A percentile compares a stretch with the other conserved stretches of the same genome.
phyloP scores from a whole-genome alignment of 164 flowering plant genomes.

The Aristolochia californica region DNA sequence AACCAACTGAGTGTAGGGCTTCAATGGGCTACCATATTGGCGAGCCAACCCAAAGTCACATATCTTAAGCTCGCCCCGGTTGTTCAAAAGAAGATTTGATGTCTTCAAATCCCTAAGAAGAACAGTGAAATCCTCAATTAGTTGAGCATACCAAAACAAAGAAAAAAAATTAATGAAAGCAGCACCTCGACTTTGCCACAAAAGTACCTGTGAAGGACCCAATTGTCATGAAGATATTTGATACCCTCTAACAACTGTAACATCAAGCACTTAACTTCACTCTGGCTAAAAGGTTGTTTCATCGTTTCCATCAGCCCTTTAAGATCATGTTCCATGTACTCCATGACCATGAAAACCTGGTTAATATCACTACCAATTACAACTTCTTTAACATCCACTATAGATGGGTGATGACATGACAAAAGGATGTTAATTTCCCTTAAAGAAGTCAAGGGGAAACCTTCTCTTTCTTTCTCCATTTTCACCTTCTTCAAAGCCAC shows the following conservation, averaged over 20 bases:
- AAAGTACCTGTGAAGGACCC: conserved; percentile 71
- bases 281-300: conserved; percentile 85
- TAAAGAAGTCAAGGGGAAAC: conserved; percentile 89
- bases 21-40: conserved; percentile 97
- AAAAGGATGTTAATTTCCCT: conserved; percentile 95
- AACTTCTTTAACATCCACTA: conserved; percentile 97
- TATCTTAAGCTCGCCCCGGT: conserved; percentile 91
- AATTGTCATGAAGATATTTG: conserved; percentile 94
- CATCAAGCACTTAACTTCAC: conserved; percentile 96
- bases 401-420: conserved; percentile 85
- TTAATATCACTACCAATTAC: conserved; percentile 83
- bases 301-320: conserved; percentile 82
- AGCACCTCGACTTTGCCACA: background rate
- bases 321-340: conserved; percentile 98
- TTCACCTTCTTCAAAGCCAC: conserved; percentile 96
- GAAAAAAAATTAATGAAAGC: background rate
- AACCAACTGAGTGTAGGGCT: conserved; percentile 93
- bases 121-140: background rate
- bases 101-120: conserved; percentile 68
- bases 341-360: conserved; percentile 97
- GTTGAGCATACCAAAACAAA: background rate
- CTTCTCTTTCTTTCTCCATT: conserved; percentile 98
- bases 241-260: conserved; percentile 79
- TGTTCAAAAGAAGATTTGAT: conserved; percentile 85
- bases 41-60: conserved; percentile 98